Base-by-base conservation (phyloP, 176 grass and related monocot species). In the Coix lacrymajobi region DNA sequence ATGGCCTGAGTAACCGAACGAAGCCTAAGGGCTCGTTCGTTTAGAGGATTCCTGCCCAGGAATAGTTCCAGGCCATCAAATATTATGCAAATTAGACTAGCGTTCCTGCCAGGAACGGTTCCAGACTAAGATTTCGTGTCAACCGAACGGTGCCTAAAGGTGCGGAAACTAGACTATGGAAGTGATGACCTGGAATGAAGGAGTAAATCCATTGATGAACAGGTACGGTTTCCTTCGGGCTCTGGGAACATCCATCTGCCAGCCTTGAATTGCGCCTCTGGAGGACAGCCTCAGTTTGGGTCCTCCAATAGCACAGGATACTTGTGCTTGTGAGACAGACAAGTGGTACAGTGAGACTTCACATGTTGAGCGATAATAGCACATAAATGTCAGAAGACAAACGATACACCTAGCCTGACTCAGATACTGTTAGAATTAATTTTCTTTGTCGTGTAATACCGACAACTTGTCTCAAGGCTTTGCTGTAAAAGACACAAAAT, bases 271-370 rank as follows among this genome's bases (percentile, higher is more conserved):
- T 37, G 30, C 32, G 28, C 24, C 62, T 24, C 60, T 66, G 44
- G 24, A 76, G 60, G 25, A 66, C 31, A 84, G 43, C 71, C n/a
- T 52, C 70, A 49, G 31, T 65, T 37, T 51, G 9, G 13, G 33
- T 41, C 19, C 6, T 41, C 62, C 61, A 49, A 57, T 13, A 4
- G 62, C 45, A 84, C 72, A 84, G n/a, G 48, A 20, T 15, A 64
- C 37, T 14, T 63, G 32, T 25, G 57, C 54, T 29, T 60, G 38
- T 73, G 13, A 62, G 25, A 62, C 17, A 72, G 11, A 41, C 4
- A 72, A 52, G 60, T 65, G 32, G 62, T 54, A 31, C 33, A 56
- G 74, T 66, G 44, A 52, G 70, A 22, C 61, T 83, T 75, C 71
- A 76, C 61, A 84, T 67, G 24, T 31, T 38, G 43, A 76, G 66